Conservation (phyloP, 2,329 filamentous ascomycete genomes). For the Ophiostoma sp. region DNA sequence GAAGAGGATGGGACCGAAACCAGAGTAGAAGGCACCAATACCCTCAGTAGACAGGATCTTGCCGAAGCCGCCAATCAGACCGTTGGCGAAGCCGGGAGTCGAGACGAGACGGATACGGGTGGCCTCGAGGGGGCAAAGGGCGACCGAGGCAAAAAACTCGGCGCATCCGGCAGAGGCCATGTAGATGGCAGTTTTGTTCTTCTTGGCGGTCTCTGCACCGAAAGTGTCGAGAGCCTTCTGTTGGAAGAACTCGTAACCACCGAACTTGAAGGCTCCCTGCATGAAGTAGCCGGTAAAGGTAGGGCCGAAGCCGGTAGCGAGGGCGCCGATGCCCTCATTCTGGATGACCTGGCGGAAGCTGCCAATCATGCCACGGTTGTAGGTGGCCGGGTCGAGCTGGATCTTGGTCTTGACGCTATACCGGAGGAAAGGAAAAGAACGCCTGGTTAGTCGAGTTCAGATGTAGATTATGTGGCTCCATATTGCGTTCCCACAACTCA, state of each 20-base stretch:
- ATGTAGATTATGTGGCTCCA: background rate
- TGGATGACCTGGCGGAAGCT: slow-evolving; percentile 71
- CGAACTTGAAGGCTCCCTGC: slow-evolving; percentile 82
- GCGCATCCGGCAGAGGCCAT: slow-evolving; percentile 56
- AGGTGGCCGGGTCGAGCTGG: slow-evolving; percentile 74
- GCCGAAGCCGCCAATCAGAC: slow-evolving; percentile 64
- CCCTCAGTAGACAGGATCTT: slow-evolving; percentile 73
- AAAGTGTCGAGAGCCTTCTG: slow-evolving; percentile 69
- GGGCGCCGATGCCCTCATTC: slow-evolving; percentile 69
- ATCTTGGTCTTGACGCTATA: slow-evolving; percentile 81
- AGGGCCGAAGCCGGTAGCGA: slow-evolving; percentile 71
- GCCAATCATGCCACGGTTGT: slow-evolving; percentile 74
- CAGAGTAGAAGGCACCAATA: slow-evolving; percentile 73
- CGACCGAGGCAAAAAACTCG: slow-evolving; percentile 62
- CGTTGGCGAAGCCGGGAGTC: slow-evolving; percentile 68
- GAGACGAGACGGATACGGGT: slow-evolving; percentile 81
- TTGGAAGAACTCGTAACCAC: slow-evolving; percentile 87
- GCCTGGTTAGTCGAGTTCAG: background rate
- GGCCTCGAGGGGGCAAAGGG: slow-evolving; percentile 77
- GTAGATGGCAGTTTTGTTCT: slow-evolving; percentile 70
- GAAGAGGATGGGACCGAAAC: slow-evolving; percentile 73
- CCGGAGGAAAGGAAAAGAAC: background rate
- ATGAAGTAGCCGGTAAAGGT: slow-evolving; percentile 79
- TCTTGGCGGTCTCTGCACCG: slow-evolving; percentile 63
- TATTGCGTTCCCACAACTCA: background rate